Conservation (phyloP, 108 stramenopile genomes). For the Pseudonitzschia pungens region DNA sequence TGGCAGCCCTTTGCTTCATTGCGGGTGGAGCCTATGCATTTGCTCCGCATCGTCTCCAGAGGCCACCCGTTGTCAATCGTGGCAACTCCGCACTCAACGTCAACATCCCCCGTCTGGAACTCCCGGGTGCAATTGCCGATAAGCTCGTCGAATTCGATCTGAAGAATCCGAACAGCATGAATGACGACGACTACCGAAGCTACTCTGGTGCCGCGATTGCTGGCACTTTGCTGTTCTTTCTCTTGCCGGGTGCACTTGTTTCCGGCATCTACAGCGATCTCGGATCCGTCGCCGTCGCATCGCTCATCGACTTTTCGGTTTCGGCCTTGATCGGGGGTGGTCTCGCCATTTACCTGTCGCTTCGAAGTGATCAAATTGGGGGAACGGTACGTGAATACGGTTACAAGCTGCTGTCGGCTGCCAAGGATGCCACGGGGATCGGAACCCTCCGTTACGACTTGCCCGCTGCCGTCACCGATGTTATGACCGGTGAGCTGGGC, state of each 20-base stretch:
- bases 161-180: conserved; percentile 3
- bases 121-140: conserved; percentile 3
- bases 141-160: conserved; percentile 2
- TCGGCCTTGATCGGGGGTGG: conserved; percentile 11
- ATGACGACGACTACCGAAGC: conserved; percentile 14
- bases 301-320: conserved; percentile 10
- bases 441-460: background rate
- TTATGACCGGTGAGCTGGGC: conserved; percentile 12
- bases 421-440: conserved; percentile 10
- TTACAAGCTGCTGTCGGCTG: background rate
- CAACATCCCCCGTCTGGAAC: conserved; percentile 10
- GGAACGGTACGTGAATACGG: conserved; percentile 9
- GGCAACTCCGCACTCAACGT: background rate
- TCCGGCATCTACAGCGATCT: conserved; percentile 13
- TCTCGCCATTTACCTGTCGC: conserved; percentile 9
- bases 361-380: conserved; percentile 2
- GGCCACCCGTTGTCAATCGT: background rate
- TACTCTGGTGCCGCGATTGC: conserved; percentile 13
- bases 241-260: conserved; percentile 10
- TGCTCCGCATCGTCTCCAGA: background rate
- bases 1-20: background rate
- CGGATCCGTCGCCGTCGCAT: conserved; percentile 2
- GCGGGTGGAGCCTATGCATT: background rate
- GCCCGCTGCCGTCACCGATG: conserved; percentile 10
- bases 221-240: conserved; percentile 2